A percentile compares a stretch with the other conserved stretches of the same genome.
phyloP scores from a whole-genome alignment of 2,329 filamentous ascomycete genomes.

The Fusarium nisikadoi region DNA sequence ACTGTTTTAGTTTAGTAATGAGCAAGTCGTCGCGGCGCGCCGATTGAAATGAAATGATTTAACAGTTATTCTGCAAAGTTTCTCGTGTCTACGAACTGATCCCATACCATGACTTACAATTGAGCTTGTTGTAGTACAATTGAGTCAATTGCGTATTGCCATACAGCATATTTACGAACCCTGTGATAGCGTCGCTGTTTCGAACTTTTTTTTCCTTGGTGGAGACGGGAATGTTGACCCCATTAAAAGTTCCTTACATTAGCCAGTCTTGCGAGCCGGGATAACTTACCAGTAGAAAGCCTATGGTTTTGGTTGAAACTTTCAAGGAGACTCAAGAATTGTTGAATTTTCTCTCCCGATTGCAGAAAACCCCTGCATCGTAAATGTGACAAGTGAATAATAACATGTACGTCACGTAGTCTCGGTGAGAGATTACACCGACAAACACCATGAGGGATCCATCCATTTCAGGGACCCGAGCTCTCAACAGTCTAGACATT shows the following conservation, averaged over 20 bases:
- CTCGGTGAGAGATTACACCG: constrained; percentile 39
- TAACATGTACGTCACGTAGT: neutral
- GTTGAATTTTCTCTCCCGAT: neutral
- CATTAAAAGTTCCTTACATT: constrained; percentile 12
- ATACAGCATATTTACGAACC: neutral
- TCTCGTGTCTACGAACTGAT: neutral
- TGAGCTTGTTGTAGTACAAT: neutral
- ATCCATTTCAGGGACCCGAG: constrained; percentile 19
- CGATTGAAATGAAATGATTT: constrained; percentile 43
- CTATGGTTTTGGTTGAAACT: neutral
- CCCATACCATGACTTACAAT: neutral
- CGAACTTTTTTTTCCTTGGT: constrained; percentile 1
- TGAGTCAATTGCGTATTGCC: neutral
- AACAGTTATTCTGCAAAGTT: constrained; percentile 26
- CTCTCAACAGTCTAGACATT: constrained; percentile 40
- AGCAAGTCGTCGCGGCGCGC: constrained; percentile 40
- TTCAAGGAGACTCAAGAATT: neutral
- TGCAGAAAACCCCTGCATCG: neutral
- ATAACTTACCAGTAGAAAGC: neutral
- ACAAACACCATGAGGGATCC: constrained; percentile 17
- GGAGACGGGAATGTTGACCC: constrained; percentile 25
- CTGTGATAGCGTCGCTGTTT: constrained; percentile 2
- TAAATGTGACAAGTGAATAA: neutral
- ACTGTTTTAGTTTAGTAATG: constrained; percentile 46
- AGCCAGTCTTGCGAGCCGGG: neutral